Conservation (phyloP, 495 filamentous ascomycete species). For the Hypoxylon lenormandii region DNA sequence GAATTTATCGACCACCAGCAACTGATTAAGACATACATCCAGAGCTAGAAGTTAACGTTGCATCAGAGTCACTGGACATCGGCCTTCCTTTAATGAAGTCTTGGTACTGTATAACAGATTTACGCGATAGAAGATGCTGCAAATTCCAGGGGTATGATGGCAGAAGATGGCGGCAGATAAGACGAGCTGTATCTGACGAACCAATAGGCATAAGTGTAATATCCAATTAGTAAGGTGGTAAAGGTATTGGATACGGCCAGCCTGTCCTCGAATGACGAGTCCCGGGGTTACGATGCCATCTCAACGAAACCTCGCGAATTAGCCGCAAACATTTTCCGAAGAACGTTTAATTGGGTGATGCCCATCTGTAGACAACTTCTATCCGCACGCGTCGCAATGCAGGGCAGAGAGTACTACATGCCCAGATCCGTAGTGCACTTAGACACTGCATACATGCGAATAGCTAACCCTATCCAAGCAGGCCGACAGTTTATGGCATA, state of each 20-base stretch:
- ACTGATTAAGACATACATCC: no score
- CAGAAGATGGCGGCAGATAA: no score
- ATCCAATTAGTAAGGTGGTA: no score
- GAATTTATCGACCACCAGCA: no score
- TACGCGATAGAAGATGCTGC: no score
- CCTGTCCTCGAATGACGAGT: conserved; percentile 1
- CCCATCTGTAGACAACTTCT: not conserved
- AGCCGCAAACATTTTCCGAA: conserved; percentile 33
- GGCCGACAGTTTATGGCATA: conserved; percentile 1
- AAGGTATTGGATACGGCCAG: not conserved
- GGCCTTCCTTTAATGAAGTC: no score
- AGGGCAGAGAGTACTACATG: not conserved
- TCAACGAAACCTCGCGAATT: conserved; percentile 22
- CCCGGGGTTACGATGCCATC: conserved; percentile 18
- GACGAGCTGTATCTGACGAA: no score
- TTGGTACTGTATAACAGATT: no score
- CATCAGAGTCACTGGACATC: no score
- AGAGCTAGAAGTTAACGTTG: no score
- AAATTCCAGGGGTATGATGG: no score
- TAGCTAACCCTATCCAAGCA: not conserved
- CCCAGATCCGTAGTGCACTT: not conserved
- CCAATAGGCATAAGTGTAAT: no score
- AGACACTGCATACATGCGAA: not conserved
- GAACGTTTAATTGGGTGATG: conserved; percentile 9
- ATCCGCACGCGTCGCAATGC: conserved; percentile 14